Percentiles rank a stretch among this genome's conserved stretches.
phyloP scores from a whole-genome alignment of 2,329 filamentous ascomycete genomes.

The Dactylellina drechsleri region DNA sequence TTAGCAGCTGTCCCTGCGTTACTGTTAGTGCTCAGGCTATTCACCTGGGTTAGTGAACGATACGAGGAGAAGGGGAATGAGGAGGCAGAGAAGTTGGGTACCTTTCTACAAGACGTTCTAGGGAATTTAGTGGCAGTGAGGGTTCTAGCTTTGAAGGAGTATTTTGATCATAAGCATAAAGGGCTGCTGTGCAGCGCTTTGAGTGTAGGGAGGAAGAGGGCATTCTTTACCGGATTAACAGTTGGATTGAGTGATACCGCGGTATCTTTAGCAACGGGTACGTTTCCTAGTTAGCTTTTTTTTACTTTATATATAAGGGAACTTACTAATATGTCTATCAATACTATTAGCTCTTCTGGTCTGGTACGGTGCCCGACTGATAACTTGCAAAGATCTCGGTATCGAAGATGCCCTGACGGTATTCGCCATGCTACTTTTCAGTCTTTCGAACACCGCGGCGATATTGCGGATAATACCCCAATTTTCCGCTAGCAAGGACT shows the following conservation, averaged over 20 bases:
- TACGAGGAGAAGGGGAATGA: conserved; percentile 78
- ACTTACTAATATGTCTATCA: background rate
- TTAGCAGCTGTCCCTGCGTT: conserved; percentile 75
- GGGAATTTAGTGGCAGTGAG: conserved; percentile 81
- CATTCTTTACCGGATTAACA: conserved; percentile 73
- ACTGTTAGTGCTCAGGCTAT: conserved; percentile 72
- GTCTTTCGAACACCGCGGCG: conserved; percentile 76
- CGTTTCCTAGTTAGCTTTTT: conserved; percentile 40
- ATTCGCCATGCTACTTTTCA: conserved; percentile 84
- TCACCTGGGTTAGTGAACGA: conserved; percentile 71
- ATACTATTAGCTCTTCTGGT: conserved; percentile 73
- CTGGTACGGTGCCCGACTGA: conserved; percentile 78
- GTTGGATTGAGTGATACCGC: conserved; percentile 82
- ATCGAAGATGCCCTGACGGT: conserved; percentile 71
- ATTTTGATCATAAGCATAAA: conserved; percentile 74
- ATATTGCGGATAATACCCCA: conserved; percentile 82
- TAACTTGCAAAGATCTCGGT: conserved; percentile 65
- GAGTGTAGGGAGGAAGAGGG: conserved; percentile 72
- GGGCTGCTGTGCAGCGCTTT: conserved; percentile 67
- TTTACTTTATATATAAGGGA: background rate
- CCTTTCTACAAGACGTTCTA: conserved; percentile 78
- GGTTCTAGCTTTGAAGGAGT: conserved; percentile 75
- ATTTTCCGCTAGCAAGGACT: conserved; percentile 77
- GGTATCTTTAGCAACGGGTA: conserved; percentile 73
- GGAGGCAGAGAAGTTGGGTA: conserved; percentile 70